phyloP scores from a whole-genome alignment of 1,284 basidiomycete genomes.

The Marasmius sp. region DNA sequence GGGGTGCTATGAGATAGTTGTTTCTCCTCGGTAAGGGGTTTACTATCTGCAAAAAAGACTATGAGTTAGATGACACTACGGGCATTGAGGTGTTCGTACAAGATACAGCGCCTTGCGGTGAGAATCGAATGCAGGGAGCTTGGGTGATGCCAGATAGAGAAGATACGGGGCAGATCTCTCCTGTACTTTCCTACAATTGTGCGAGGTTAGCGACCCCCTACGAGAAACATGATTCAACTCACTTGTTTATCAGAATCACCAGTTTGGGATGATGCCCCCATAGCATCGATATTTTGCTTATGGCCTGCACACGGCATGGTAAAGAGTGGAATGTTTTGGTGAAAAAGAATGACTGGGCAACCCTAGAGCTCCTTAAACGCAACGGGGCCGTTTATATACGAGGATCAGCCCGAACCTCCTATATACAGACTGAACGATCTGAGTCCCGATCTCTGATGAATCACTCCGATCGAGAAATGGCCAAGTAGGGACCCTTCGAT shows the following conservation, averaged over 20 bases:
- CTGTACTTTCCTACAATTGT: not conserved
- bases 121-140: not conserved
- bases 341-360: not conserved
- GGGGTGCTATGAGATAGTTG: not conserved
- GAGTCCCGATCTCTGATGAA: too few relatives aligned
- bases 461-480: too few relatives aligned
- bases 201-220: not conserved
- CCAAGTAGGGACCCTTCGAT: too few relatives aligned
- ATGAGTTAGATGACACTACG: not conserved
- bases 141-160: not conserved
- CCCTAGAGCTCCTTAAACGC: not conserved
- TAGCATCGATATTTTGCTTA: not conserved
- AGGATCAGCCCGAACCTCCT: too few relatives aligned
- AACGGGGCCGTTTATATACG: too few relatives aligned
- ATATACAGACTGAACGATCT: too few relatives aligned
- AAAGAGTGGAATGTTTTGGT: not conserved
- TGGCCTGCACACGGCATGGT: not conserved
- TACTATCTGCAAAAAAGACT: not conserved
- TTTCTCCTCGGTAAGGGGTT: too few relatives aligned
- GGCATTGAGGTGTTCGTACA: not conserved
- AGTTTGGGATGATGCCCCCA: not conserved
- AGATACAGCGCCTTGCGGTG: not conserved
- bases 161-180: not conserved
- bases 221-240: not conserved
- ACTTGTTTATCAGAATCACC: not conserved